These are phyloP conservation scores for Candida pini DNA, from an alignment of 805 yeast species.

Conservation along the genomic window DNA sequence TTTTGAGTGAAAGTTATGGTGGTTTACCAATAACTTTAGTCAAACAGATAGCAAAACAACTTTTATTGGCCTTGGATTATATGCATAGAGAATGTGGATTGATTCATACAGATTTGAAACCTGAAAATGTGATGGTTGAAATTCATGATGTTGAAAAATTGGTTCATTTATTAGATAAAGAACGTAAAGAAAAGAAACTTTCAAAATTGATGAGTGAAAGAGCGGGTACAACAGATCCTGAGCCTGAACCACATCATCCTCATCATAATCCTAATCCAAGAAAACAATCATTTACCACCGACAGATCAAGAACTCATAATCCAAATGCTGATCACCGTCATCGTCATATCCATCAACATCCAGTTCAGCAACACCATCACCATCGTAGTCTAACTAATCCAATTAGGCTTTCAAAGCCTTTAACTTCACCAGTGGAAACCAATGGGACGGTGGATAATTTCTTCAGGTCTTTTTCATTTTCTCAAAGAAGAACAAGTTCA, in stretches of 20 bases:
- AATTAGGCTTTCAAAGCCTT: conserved; percentile 41
- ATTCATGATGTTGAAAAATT: conserved; percentile 50
- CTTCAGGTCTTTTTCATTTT: conserved; percentile 30
- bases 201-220: conserved; percentile 18
- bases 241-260: no score
- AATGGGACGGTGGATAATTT: conserved; percentile 30
- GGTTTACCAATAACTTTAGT: conserved; percentile 52
- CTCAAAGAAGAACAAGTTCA: conserved; percentile 20
- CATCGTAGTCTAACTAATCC: conserved; percentile 22
- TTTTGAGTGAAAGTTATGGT: conserved; percentile 37
- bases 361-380: not conserved
- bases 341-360: no score
- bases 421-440: conserved; percentile 38
- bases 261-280: conserved; percentile 1
- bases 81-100: conserved; percentile 58
- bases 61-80: conserved; percentile 50
- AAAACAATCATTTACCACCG: no score
- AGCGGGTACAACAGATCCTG: no score
- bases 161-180: conserved; percentile 37
- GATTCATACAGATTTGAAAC: conserved; percentile 72
- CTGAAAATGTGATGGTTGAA: conserved; percentile 60
- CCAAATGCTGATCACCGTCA: no score
- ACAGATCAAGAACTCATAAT: no score
- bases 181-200: conserved; percentile 22
- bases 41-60: conserved; percentile 51